These are phyloP conservation scores for Triangularia setosa DNA, from an alignment of 2,329 filamentous ascomycete genomes.

Conservation along the genomic window DNA sequence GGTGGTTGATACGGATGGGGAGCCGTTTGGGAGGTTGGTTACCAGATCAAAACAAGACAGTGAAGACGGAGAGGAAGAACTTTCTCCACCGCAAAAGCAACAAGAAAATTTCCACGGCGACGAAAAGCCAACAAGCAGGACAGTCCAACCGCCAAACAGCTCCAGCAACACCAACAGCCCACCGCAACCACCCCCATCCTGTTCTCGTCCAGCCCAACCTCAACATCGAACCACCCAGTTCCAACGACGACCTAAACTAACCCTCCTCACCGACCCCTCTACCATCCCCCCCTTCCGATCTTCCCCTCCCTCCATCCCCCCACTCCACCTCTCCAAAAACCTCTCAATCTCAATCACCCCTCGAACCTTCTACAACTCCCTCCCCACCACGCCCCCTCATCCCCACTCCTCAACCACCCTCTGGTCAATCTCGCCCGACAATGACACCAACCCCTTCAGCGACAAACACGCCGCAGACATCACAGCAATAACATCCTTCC, in stretches of 20 bases:
- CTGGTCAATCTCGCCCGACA: not conserved
- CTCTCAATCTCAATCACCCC: not conserved
- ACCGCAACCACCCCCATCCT: not conserved
- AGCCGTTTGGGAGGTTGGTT: conserved; percentile 34
- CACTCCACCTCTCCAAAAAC: not conserved
- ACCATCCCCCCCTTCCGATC: not conserved
- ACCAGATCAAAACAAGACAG: not conserved
- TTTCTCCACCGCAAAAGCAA: not conserved
- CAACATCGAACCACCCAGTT: not conserved
- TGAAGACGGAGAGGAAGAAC: not conserved
- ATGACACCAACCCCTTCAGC: not conserved
- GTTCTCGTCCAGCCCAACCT: not conserved
- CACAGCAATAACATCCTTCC: not conserved
- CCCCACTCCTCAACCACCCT: not conserved
- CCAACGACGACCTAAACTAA: conserved; percentile 9
- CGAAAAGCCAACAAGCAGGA: not conserved
- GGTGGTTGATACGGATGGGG: conserved; percentile 49
- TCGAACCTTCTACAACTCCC: not conserved
- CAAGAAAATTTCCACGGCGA: not conserved
- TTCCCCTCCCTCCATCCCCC: not conserved
- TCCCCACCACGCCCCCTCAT: not conserved
- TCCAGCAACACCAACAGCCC: not conserved
- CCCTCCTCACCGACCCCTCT: conserved; percentile 6
- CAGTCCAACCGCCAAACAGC: not conserved
- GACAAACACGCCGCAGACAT: not conserved